Conservation (phyloP, 805 yeast species). For the Komagataella populi region DNA sequence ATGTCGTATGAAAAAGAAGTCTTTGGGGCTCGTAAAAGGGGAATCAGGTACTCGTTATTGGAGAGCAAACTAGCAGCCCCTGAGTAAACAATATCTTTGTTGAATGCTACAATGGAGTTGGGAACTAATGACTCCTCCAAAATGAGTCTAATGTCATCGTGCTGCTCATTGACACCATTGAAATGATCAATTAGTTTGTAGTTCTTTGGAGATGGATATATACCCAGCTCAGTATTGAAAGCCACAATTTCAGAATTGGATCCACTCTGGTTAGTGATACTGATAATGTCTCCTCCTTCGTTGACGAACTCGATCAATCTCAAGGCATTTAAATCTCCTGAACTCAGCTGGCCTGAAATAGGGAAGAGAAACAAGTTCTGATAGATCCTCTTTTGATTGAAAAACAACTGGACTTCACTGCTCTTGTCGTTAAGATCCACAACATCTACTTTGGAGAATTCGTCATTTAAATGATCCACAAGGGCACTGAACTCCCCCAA, state of each 20-base stretch:
- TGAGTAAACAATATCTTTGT: constrained; percentile 9
- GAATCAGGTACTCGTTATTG: constrained; percentile 57
- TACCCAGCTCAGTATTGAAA: constrained; percentile 69
- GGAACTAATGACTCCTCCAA: constrained; percentile 14
- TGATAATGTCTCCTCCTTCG: constrained; percentile 65
- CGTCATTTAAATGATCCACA: constrained; percentile 6
- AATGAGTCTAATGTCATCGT: constrained; percentile 7
- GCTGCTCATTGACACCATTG: constrained; percentile 14
- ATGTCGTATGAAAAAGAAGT: constrained; percentile 45
- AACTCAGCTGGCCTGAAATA: constrained; percentile 28
- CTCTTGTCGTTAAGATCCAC: constrained; percentile 13
- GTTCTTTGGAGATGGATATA: constrained; percentile 70
- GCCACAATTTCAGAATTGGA: constrained; percentile 49
- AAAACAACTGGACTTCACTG: constrained; percentile 15
- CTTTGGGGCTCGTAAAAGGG: constrained; percentile 51
- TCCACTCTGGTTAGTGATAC: constrained; percentile 39
- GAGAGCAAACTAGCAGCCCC: constrained; percentile 63
- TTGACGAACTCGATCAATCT: constrained; percentile 44
- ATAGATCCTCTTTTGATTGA: constrained; percentile 29
- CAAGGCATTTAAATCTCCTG: constrained; percentile 26
- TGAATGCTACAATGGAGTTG: constrained; percentile 14
- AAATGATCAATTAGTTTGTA: constrained; percentile 57
- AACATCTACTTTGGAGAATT: constrained; percentile 7
- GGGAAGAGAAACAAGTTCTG: constrained; percentile 53
- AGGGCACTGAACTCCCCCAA: constrained; percentile 11